Evolutionary conservation across 768 basidiomycete species (phyloP), one percentile per base, ranked within the genome.

Genomic region (Naganishia kalamii): DNA sequence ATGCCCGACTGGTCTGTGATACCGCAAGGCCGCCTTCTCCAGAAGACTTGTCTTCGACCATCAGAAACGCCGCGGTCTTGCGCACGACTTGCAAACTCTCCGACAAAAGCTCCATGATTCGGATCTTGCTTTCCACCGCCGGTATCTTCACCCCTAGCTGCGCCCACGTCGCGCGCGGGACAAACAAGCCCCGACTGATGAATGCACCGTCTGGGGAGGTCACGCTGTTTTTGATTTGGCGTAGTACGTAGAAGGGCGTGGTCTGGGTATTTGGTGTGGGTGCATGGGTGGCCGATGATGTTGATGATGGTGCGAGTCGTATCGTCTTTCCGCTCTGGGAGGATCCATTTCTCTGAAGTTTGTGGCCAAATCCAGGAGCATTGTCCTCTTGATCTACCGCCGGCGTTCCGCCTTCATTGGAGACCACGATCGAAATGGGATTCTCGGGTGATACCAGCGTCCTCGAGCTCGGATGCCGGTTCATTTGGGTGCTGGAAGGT

Each of bases 101-200:
- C 10, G 37, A 51, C 23, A 69, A 43, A 10, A 69, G 41, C 60
- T 65, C 68, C 23, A 69, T 57, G 23, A 69, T 65, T 6, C 60
- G 57, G n/a, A 69, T 65, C 37, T 69, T 69, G 51, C 50, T 65
- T 41, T 69, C 68, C n/a, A 65, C 32, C 17, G 57, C 32, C 4
- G 64, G 49, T 35, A 69, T 44, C 40, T 69, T 69, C 41, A 54
- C 68, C 4, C 64, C 57, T 10, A 35, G 40, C 32, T 69, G 68
- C 17, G 17, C 46, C 68, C 68, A 69, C 10, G 62, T 33, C 10
- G 48, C 57, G 6, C 64, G 37, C 11, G 68, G 68, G 7, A 69
- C 49, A 30, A 65, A 65, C 15, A 69, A 51, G 7, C 64, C 64
- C 4, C 21, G 23, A 37, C 47, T 69, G 23, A 65, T n/a, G 57